Evolutionary conservation across 2,329 filamentous ascomycete genomes (phyloP).

Genomic region (Cercospora sesami): DNA sequence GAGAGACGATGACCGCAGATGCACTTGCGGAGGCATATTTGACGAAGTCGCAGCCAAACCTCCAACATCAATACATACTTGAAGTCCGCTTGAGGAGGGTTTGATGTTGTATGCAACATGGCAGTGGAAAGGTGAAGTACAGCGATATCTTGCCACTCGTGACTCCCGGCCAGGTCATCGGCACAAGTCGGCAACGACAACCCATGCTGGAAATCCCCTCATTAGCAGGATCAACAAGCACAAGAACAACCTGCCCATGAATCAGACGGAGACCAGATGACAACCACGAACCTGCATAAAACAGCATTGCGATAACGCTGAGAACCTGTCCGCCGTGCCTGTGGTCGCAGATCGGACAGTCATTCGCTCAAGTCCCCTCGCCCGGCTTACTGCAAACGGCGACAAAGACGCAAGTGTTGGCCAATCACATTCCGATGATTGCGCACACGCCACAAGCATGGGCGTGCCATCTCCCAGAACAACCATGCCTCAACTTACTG

Average conservation of each 20-base stretch:
- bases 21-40: not conserved
- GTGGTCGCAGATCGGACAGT: slow-evolving; percentile 5
- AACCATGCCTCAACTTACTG: not conserved
- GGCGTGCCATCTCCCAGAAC: slow-evolving; percentile 3
- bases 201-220: not conserved
- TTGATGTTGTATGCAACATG: not conserved
- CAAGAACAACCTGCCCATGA: not conserved
- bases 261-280: not conserved
- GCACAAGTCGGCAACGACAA: not conserved
- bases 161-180: not conserved
- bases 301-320: not conserved
- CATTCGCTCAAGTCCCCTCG: slow-evolving; percentile 6
- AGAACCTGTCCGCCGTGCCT: slow-evolving; percentile 2
- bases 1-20: not conserved
- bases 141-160: not conserved
- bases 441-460: slow-evolving; percentile 6
- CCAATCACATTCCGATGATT: slow-evolving; percentile 6
- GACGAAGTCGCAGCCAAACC: not conserved
- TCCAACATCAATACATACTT: not conserved
- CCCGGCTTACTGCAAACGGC: slow-evolving; percentile 10
- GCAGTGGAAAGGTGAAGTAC: not conserved
- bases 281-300: not conserved
- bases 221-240: not conserved
- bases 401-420: not conserved
- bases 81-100: not conserved